Evolutionary conservation across 2,329 filamentous ascomycete species (phyloP).

Genomic region (Aspergillus jensenii): DNA sequence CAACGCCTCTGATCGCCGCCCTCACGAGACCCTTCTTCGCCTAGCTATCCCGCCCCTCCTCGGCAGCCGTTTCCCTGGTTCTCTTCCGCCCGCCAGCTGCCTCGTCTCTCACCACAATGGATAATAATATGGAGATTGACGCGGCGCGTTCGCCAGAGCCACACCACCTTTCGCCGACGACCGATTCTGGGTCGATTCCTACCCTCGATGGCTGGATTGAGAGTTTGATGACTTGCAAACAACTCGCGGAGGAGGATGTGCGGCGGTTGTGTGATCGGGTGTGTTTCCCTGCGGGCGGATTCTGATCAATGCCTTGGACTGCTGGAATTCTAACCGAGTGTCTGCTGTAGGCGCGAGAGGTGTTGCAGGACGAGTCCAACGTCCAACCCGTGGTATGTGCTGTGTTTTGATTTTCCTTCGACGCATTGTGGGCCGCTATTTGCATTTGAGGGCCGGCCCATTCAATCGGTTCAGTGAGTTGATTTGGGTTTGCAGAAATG

Average conservation of each 20-base stretch:
- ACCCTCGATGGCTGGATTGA: constrained; percentile 98
- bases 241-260: constrained; percentile 90
- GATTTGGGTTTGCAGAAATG: constrained; percentile 69
- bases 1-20: constrained; percentile 16
- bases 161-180: constrained; percentile 70
- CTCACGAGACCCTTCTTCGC: constrained; percentile 38
- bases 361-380: constrained; percentile 96
- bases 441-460: constrained; percentile 3
- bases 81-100: constrained; percentile 8
- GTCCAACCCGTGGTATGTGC: constrained; percentile 91
- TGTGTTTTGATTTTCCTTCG: constrained; percentile 18
- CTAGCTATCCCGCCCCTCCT: constrained; percentile 23
- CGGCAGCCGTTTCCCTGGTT: constrained; percentile 19
- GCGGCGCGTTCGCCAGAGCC: constrained; percentile 80
- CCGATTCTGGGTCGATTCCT: constrained; percentile 85
- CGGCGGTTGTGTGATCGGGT: constrained; percentile 98
- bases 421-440: constrained; percentile 7
- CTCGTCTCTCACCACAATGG: constrained; percentile 58
- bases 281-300: constrained; percentile 34
- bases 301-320: background rate
- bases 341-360: constrained; percentile 75
- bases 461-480: constrained; percentile 13
- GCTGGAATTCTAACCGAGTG: constrained; percentile 15
- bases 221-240: constrained; percentile 97
- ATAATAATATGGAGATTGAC: constrained; percentile 97